Evolutionary conservation across 768 basidiomycete genomes (phyloP), one percentile per base, ranked within the genome.

Genomic region (Zangia roseola): DNA sequence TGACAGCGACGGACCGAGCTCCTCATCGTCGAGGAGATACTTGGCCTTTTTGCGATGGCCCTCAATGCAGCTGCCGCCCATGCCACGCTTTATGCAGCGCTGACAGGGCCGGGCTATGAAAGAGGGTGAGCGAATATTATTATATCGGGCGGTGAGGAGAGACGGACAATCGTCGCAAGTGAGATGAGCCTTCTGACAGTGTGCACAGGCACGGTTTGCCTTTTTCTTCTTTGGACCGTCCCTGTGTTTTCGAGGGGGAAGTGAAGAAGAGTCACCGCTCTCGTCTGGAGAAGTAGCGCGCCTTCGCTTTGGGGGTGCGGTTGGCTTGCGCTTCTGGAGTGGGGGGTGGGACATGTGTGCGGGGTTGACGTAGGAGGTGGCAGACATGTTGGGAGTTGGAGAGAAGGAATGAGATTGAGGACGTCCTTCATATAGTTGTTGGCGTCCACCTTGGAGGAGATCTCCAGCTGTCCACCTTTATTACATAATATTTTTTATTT

Each of bases 41-140:
- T 98, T 97, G 10, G 97, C 95, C 71, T 97, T 97, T 71, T 99
- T 99, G 60, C 97, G 83, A 55, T 89, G 88, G 2, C 97, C 97
- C 63, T 99, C 97, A 16, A 88, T 85, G 62, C 97, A 99, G 45
- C 82, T 85, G 45, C 82, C 80, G 2, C 84, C 88, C 59, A 94
- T 87, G 21, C 93, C 93, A 49, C 94, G 92, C 73, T 95, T 97
- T 43, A 93, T 77, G 63, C 97, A 99, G 35, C 97, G 83, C 56
- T 91, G 90, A 71, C 97, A 99, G 23, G 97, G 97, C 45, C 97
- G 88, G 40, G 91, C 95, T 98, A 63, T 20, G 60, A 43, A 46
- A 6, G 25, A 34, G 34, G 43, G 50, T 65, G 60, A 58, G 55
- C 6, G 8, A 20, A 33, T 5, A 40, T n/a, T n/a, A n/a, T n/a